Base-by-base conservation (phyloP, 306 rosid genomes). In the Pueraria montana region DNA sequence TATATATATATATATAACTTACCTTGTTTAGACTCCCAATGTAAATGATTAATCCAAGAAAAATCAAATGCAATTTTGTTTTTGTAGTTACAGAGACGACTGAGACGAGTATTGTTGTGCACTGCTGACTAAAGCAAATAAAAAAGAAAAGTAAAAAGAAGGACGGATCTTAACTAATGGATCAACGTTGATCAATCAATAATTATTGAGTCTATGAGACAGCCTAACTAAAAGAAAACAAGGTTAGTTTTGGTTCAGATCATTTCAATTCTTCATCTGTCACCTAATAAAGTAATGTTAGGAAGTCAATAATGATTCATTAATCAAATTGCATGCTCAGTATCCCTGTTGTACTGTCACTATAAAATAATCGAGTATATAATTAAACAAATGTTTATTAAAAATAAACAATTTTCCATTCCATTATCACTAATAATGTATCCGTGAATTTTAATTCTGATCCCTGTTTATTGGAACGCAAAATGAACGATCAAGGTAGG, bases 201-300 rank as follows among this genome's bases (percentile, higher is more conserved):
- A 36, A 74, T 55, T 21, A 74, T 72, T 11, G 34, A 73, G 53
- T 55, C 38, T 55, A 64, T 10, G 53, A 56, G 21, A 40, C 68
- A 55, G 4, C 36, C 49, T 34, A 32, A 38, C 16, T 55, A 38
- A 7, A 48, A 14, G 58, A 59, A 40, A 76, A 59, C 27, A 59
- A 58, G 21, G 48, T 59, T 49, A 5, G 43, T 62, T 45, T 74
- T 34, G 56, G 46, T 63, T 61, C 21, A 72, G 14, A 48, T 34
- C 40, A 30, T 30, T 81, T 73, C 84, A 32, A 49, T 74, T 64
- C 69, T 82, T 64, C 56, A 74, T 36, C 59, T 24, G 8, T 52
- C 52, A 24, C 36, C 48, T 13, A 74, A 40, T 73, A 34, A 46
- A 72, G 5, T 63, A 64, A 34, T 26, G 58, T 74, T 63, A 82